Conservation (phyloP, 2,329 filamentous ascomycete genomes). For the Cladobotryum mycophilum region DNA sequence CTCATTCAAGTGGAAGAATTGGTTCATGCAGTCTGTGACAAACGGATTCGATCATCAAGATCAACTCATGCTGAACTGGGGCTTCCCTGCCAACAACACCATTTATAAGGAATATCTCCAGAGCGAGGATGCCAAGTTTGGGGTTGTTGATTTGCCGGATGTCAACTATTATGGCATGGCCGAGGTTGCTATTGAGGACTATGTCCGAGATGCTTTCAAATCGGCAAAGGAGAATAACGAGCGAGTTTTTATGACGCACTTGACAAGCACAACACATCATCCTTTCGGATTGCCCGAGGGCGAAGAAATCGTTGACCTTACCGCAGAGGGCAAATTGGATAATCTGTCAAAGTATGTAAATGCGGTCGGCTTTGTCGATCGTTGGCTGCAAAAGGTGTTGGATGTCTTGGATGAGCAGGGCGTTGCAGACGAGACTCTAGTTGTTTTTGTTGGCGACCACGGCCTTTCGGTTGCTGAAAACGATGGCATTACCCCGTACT, state of each 20-base stretch:
- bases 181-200: slow-evolving; percentile 26
- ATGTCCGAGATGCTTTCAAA: slow-evolving; percentile 26
- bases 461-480: slow-evolving; percentile 28
- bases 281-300: slow-evolving; percentile 24
- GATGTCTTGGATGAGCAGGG: slow-evolving; percentile 24
- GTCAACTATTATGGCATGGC: slow-evolving; percentile 29
- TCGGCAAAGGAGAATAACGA: slow-evolving; percentile 23
- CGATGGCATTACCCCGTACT: slow-evolving; percentile 25
- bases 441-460: slow-evolving; percentile 27
- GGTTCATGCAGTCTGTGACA: slow-evolving; percentile 27
- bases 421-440: slow-evolving; percentile 25
- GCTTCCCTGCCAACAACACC: slow-evolving; percentile 21
- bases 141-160: slow-evolving; percentile 20
- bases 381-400: slow-evolving; percentile 25
- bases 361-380: slow-evolving; percentile 25
- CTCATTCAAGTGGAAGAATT: slow-evolving; percentile 24
- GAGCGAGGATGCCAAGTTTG: slow-evolving; percentile 22
- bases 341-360: slow-evolving; percentile 28
- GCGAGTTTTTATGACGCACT: slow-evolving; percentile 26
- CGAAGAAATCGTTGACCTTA: slow-evolving; percentile 17
- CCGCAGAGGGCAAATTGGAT: slow-evolving; percentile 16
- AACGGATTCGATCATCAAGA: slow-evolving; percentile 26
- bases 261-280: slow-evolving; percentile 30
- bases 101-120: slow-evolving; percentile 26
- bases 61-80: slow-evolving; percentile 22